phyloP scores from a whole-genome alignment of 805 yeast genomes.

The Yarrowia porcina region DNA sequence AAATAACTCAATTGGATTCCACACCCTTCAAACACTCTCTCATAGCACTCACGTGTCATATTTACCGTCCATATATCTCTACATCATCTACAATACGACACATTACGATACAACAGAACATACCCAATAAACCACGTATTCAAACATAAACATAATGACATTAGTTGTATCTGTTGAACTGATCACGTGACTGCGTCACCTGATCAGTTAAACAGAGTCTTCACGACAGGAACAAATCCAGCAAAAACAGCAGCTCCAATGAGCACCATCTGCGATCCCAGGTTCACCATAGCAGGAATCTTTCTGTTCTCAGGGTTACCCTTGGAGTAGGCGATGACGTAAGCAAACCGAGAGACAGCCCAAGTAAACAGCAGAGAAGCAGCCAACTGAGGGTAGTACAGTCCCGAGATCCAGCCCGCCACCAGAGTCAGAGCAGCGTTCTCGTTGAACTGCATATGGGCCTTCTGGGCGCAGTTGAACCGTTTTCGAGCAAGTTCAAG shows the following conservation, averaged over 20 bases:
- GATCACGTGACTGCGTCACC: no score
- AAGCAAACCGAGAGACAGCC: constrained; percentile 10
- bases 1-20: no score
- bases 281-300: neutral
- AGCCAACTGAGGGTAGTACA: neutral
- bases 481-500: neutral
- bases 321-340: constrained; percentile 11
- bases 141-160: no score
- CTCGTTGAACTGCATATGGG: constrained; percentile 26
- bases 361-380: constrained; percentile 17
- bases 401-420: constrained; percentile 9
- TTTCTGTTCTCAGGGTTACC: constrained; percentile 23
- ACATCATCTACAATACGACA: no score
- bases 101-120: no score
- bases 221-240: neutral
- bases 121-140: no score
- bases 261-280: neutral
- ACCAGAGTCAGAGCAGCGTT: constrained; percentile 15
- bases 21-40: no score
- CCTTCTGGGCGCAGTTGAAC: constrained; percentile 28
- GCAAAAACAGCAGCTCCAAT: neutral
- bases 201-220: neutral
- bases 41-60: no score
- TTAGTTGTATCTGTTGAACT: no score
- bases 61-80: no score